Conservation (phyloP, 148 eudicot genomes). For the Camellia lanceoleosa region DNA sequence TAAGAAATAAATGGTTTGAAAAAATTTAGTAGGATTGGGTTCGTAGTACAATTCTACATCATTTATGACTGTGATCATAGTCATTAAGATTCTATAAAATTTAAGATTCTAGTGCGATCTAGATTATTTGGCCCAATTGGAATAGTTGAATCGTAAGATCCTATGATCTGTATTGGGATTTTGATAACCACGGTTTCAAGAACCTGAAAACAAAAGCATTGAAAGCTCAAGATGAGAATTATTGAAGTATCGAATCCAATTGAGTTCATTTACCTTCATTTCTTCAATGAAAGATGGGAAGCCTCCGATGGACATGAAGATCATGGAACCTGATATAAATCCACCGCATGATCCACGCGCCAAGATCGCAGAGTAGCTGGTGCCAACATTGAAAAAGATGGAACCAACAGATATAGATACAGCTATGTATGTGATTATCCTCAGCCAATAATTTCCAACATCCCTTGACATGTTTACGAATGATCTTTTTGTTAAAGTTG, state of each 20-base stretch:
- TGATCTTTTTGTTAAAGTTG: constrained; percentile 65
- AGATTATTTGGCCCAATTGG: too few relatives aligned
- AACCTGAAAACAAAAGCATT: not conserved
- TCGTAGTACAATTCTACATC: too few relatives aligned
- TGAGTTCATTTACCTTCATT: constrained; percentile 47
- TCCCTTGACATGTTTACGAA: constrained; percentile 82
- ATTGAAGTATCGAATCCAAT: too few relatives aligned
- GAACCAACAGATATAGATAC: constrained; percentile 78
- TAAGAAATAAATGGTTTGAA: too few relatives aligned
- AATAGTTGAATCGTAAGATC: too few relatives aligned
- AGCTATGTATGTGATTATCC: constrained; percentile 50
- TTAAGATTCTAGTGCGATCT: too few relatives aligned
- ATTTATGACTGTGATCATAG: too few relatives aligned
- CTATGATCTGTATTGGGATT: too few relatives aligned
- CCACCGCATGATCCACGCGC: constrained; percentile 87
- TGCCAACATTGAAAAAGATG: constrained; percentile 70
- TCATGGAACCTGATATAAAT: constrained; percentile 78
- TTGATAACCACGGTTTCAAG: too few relatives aligned
- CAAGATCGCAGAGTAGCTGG: constrained; percentile 58
- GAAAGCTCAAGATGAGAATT: constrained; percentile 7
- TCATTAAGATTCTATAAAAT: too few relatives aligned
- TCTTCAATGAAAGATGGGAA: constrained; percentile 94
- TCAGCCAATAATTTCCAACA: constrained; percentile 76
- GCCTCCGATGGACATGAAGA: constrained; percentile 91
- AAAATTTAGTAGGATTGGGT: too few relatives aligned